Conservation (phyloP, 352 stramenopile species). For the Phytophthora cactorum region DNA sequence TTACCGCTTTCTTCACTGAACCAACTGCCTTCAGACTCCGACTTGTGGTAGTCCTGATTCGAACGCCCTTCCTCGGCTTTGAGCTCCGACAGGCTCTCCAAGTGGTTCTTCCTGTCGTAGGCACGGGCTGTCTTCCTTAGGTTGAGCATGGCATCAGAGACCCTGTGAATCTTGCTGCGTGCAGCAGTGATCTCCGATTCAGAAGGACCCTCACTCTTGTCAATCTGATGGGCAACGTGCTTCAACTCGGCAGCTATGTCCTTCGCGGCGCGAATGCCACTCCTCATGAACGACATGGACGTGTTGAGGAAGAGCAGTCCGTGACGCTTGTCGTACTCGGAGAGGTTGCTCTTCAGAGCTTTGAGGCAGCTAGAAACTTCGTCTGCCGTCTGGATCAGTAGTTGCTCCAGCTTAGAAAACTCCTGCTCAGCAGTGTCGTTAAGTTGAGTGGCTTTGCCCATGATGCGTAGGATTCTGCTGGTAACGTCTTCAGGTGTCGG, state of each 20-base stretch:
- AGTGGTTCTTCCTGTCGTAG: slow-evolving; percentile 26
- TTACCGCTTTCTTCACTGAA: slow-evolving; percentile 12
- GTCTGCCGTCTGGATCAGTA: slow-evolving; percentile 26
- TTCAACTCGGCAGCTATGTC: slow-evolving; percentile 24
- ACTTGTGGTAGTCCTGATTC: slow-evolving; percentile 1
- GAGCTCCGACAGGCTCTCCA: neutral
- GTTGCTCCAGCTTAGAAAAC: slow-evolving; percentile 23
- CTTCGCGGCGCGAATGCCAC: slow-evolving; percentile 26
- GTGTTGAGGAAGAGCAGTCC: slow-evolving; percentile 33
- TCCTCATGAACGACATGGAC: slow-evolving; percentile 29
- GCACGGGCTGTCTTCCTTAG: slow-evolving; percentile 27
- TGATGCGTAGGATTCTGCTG: neutral
- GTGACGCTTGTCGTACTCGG: slow-evolving; percentile 28
- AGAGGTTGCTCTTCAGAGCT: slow-evolving; percentile 25
- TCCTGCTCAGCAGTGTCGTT: slow-evolving; percentile 16
- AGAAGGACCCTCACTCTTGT: slow-evolving; percentile 15
- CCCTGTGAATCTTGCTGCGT: slow-evolving; percentile 21
- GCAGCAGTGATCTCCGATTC: slow-evolving; percentile 23
- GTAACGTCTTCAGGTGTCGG: neutral
- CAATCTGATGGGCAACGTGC: slow-evolving; percentile 24
- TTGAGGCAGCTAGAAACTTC: slow-evolving; percentile 19
- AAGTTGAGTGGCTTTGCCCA: slow-evolving; percentile 23
- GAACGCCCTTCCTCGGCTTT: neutral
- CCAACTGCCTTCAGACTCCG: slow-evolving; percentile 18
- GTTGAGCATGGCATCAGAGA: slow-evolving; percentile 10